Base-by-base conservation (phyloP, 2,329 filamentous ascomycete species). In the Cryphonectria radicalis region DNA sequence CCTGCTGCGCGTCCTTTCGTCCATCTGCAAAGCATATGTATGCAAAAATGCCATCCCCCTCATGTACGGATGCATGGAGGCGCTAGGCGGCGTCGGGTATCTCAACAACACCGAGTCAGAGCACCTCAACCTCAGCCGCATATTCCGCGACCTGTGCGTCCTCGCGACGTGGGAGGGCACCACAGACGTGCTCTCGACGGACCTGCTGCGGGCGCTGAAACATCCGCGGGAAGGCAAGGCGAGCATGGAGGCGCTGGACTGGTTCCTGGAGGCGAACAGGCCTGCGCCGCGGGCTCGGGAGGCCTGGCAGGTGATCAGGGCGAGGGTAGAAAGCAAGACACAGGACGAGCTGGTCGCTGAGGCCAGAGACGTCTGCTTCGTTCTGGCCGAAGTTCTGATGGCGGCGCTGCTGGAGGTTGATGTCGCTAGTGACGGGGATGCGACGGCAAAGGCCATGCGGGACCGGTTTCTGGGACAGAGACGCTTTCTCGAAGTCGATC, bases 51-150 rank as follows among this genome's bases (percentile, higher is more conserved):
- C 82, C 10, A 85, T 88, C 59, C 81, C 81, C 11, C 82, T 86
- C 3, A 77, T 91, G 25, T 85, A 85, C 74, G 83, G 83, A 19
- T 88, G 86, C 76, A 90, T 92, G 87, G 90, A 92, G 76, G 83
- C 85, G 1, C 82, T 92, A 0, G 90, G 90, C 10, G 90, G 90
- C 0, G 86, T 92, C 0, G 90, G 91, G 0, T 92, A 92, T 74
- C 84, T 91, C 35, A 84, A 90, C 76, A 91, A 81, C 74, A 83
- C 86, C 53, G 86, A 89, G 71, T 87, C 89, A 71, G 88, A 90
- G 66, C 85, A 89, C 53, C 82, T 92, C 70, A 94, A 93, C 76
- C 81, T 93, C 4, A 86, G 91, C 0, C 85, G 90, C 8, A 81
- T 93, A 0, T 89, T 89, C 75, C 86, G 92, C 10, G 91, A 93